Evolutionary conservation across 2,329 filamentous ascomycete species (phyloP), one percentile per base, ranked within the genome.

Genomic region (Exophiala sp.): DNA sequence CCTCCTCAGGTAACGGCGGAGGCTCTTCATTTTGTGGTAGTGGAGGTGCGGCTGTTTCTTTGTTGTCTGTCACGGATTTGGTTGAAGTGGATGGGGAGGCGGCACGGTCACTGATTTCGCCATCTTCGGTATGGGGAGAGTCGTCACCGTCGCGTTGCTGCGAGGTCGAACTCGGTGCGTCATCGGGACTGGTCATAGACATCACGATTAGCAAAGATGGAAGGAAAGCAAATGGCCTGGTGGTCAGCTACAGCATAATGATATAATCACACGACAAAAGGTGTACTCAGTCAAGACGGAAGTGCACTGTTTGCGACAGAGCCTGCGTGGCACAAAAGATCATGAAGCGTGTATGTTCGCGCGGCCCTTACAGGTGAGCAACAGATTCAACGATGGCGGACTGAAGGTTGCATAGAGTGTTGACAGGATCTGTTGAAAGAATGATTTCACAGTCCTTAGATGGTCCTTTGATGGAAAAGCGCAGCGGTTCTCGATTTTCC

Each of bases 1-100:
- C 72, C 69, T 83, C 80, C 50, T 76, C 69, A 47, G 82, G 82
- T 45, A 81, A 69, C 39, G 74, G 74, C 40, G 76, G 76, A 48
- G 76, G 76, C 54, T 68, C 64, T 55, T 73, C 67, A 54, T 69
- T 71, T 46, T 70, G 67, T 33, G 74, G 73, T 55, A 75, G 65
- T 34, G 72, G 71, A 47, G 74, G 72, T 10, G 57, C 39, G 34
- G 41, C 24, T 50, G 44, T 24, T 24, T 48, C 32, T 40, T 35
- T 34, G 14, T 51, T 20, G 35, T 52, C 45, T 18, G 51, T n/a
- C 9, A 42, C 54, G 18, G 41, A 18, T 20, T 46, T 40, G 38
- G 20, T 9, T 42, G 55, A 47, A 46, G 38, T 18, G 20, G 54
- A 44, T 18, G 44, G 46, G 20, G 41, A 40, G 4, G 48, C 24